Base-by-base conservation (phyloP, 2,329 filamentous ascomycete genomes). In the Colletotrichum australisinense region DNA sequence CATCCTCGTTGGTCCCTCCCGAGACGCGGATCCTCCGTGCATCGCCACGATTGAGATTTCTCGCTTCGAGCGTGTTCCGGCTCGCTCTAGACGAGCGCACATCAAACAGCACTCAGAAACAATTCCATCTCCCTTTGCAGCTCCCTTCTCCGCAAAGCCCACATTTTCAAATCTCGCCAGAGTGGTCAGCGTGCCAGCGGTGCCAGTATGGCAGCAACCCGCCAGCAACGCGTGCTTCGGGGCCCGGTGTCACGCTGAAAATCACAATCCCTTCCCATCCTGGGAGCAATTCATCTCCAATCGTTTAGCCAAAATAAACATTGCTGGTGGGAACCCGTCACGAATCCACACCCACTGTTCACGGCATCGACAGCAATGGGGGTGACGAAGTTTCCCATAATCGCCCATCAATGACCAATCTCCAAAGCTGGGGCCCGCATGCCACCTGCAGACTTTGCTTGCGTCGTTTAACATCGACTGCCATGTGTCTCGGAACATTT, bases 101-200 rank as follows among this genome's bases (percentile, higher is more conserved):
- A 73, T 73, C 66, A 73, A 70, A 73, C 70, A 59, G 63, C 60
- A 65, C 46, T 60, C 66, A 69, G 70, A 73, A 73, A 73, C 70
- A 60, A 60, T 22, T 14, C 49, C 63, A n/a, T 35, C 62, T 64
- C 62, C 62, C 49, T n/a, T 26, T 8, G 28, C 55, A 9, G 22
- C 22, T 35, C 42, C 49, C n/a, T 52, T 52, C 62, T 55, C 35
- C 60, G 19, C 52, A 32, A 30, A 42, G 11, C 58, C 59, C 70
- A 72, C 70, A 64, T 59, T 73, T 69, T 49, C 59, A 53, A n/a
- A 35, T 63, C 24, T 49, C 24, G 42, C n/a, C 16, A 32, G 5
- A 22, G 19, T 53, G 46, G 42, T 49, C 16, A 26, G 5, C n/a
- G 14, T 52, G 46, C 24, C 32, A n/a, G n/a, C 22, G 12, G 11